phyloP scores from a whole-genome alignment of 2,329 filamentous ascomycete species.

The Neospermospora avenae region DNA sequence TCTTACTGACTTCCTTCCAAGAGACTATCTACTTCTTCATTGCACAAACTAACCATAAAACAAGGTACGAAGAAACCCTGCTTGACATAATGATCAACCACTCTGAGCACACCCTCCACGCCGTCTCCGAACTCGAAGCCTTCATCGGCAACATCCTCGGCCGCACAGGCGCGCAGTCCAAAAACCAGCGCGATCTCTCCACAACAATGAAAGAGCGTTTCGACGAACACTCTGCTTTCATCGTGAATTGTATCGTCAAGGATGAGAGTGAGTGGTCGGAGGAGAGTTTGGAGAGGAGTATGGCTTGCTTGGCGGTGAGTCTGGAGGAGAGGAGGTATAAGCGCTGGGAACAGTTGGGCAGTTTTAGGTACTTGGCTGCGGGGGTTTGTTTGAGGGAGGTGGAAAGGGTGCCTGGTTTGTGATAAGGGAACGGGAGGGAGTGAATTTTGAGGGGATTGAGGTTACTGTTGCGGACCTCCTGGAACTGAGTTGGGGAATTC shows the following conservation, averaged over 20 bases:
- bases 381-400: conserved; percentile 49
- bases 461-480: background rate
- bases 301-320: conserved; percentile 47
- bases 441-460: background rate
- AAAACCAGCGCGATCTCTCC: conserved; percentile 41
- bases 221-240: conserved; percentile 39
- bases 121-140: conserved; percentile 50
- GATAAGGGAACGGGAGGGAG: background rate
- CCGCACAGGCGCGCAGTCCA: conserved; percentile 40
- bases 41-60: background rate
- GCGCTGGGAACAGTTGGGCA: conserved; percentile 40
- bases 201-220: conserved; percentile 43
- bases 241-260: conserved; percentile 42
- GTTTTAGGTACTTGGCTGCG: conserved; percentile 52
- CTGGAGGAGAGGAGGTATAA: conserved; percentile 33
- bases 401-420: conserved; percentile 29
- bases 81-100: conserved; percentile 45
- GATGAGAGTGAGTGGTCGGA: conserved; percentile 38
- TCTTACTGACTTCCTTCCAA: background rate
- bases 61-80: conserved; percentile 52
- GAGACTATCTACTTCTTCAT: background rate
- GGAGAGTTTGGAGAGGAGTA: conserved; percentile 45
- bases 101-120: conserved; percentile 39
- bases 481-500: too few relatives aligned
- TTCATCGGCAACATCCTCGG: conserved; percentile 57